These are phyloP conservation scores for Beauveria sp. DNA, from an alignment of 2,329 filamentous ascomycete species.

Conservation along the genomic window DNA sequence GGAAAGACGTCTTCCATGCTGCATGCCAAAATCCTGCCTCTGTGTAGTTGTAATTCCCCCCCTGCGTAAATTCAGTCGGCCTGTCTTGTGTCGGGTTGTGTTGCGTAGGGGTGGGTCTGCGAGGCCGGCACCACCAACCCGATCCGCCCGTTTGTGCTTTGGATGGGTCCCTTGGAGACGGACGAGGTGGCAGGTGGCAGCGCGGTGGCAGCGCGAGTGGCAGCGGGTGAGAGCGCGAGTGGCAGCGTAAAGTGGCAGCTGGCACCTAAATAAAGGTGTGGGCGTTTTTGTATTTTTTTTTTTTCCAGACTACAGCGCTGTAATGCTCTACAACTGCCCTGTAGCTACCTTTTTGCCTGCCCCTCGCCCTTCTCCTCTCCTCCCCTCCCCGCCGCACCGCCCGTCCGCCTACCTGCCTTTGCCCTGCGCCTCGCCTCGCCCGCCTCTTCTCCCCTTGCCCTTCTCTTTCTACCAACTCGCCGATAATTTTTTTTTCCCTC, in stretches of 20 bases:
- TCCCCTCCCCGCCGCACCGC: too few species aligned
- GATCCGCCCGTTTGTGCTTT: background rate
- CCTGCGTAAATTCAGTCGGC: background rate
- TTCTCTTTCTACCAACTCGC: background rate
- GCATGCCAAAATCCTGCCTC: too few species aligned
- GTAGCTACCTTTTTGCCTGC: too few species aligned
- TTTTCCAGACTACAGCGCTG: background rate
- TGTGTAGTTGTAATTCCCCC: background rate
- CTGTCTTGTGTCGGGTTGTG: slow-evolving; percentile 2
- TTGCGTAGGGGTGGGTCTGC: slow-evolving; percentile 6
- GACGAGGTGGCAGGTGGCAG: background rate
- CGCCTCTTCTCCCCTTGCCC: background rate
- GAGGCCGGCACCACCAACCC: slow-evolving; percentile 7
- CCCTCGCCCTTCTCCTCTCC: background rate
- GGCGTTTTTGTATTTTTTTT: background rate
- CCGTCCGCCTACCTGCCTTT: background rate
- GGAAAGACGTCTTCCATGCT: too few species aligned
- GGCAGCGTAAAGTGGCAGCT: background rate
- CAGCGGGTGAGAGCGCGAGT: too few species aligned
- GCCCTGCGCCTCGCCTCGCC: background rate
- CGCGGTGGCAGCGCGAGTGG: too few species aligned
- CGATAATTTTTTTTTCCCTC: slow-evolving; percentile 1
- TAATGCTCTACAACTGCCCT: background rate
- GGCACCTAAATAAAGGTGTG: background rate
- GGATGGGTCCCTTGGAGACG: too few species aligned